Percentiles rank a stretch among this genome's conserved stretches.
Evolutionary conservation across 257 asterid genomes (phyloP).

Genomic region (Ocimum tenuiflorum): DNA sequence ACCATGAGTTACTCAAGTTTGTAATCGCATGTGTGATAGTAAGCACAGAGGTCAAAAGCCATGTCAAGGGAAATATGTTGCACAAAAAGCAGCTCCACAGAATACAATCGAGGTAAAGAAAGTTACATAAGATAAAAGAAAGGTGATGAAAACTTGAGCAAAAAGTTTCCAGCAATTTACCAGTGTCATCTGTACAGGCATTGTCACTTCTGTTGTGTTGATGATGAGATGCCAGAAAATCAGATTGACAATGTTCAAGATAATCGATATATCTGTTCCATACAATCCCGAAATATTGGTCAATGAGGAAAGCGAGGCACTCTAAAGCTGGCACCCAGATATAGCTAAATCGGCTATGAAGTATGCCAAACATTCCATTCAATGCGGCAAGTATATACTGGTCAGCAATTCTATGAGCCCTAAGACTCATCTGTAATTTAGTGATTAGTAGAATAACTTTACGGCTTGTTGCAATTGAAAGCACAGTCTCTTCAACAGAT

Average conservation of each 20-base stretch:
- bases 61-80: background rate
- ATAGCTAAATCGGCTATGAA: slow-evolving; percentile 61
- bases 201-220: slow-evolving; percentile 26
- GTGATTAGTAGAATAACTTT: slow-evolving; percentile 53
- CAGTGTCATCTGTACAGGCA: slow-evolving; percentile 33
- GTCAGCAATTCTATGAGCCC: slow-evolving; percentile 48
- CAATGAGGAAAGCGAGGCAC: slow-evolving; percentile 56
- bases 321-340: slow-evolving; percentile 72
- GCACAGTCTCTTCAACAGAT: slow-evolving; percentile 59
- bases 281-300: slow-evolving; percentile 42
- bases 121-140: background rate
- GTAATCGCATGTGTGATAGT: background rate
- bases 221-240: slow-evolving; percentile 40
- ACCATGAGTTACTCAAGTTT: slow-evolving; percentile 7
- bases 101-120: too few relatives aligned
- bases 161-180: slow-evolving; percentile 26
- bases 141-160: background rate
- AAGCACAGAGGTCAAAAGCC: slow-evolving; percentile 3
- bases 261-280: slow-evolving; percentile 59
- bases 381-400: slow-evolving; percentile 48
- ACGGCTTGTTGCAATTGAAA: slow-evolving; percentile 64
- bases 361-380: slow-evolving; percentile 68
- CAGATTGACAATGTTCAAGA: slow-evolving; percentile 52
- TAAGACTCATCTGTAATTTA: slow-evolving; percentile 56
- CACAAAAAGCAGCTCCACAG: slow-evolving; percentile 15